Evolutionary conservation across 345 rosid species (phyloP), one percentile per base, ranked within the genome.

Genomic region (Capsella bursapastoris): DNA sequence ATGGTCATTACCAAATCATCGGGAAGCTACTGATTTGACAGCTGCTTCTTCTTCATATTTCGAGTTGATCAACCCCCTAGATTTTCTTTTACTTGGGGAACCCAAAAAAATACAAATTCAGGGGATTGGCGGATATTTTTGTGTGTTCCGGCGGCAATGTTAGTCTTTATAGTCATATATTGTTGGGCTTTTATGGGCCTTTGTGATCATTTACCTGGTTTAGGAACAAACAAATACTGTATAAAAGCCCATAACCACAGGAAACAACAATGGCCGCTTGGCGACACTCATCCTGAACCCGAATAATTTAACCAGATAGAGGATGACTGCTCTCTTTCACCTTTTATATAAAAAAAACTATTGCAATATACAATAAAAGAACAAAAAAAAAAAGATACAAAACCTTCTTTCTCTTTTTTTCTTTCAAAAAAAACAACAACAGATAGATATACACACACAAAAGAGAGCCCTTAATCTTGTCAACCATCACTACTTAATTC

Each of bases 401-500:
- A 57, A 45, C n/a, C 14, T 47, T 31, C 10, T 34, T 13, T 22
- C 15, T 53, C 14, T 48, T 14, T 69, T 56, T 31, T 11, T 56
- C 72, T 57, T 66, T 57, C 22, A 16, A 3, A 57, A 68, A 38
- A 58, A 22, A 22, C 25, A 22, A 22, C 43, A 58, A 22, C 27
- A 58, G 37, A 43, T 10, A 32, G 4, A 38, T 49, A 57, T 56
- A 63, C 43, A 64, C 15, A 70, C 37, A 37, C 8, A 55, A 22
- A 45, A 68, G 44, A 27, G 58, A 44, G 8, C 67, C 67, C 34
- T 27, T 15, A 47, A 22, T 29, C 72, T 64, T 55, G 5, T 57
- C 50, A 14, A 11, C 38, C 38, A 48, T 49, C 32, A 70, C 48
- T 69, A 69, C 64, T 68, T 50, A 41, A 40, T 53, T 29, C 60